These are phyloP conservation scores for Chrysoporthe austroafricana DNA, from an alignment of 2,329 filamentous ascomycete genomes.

Conservation along the genomic window DNA sequence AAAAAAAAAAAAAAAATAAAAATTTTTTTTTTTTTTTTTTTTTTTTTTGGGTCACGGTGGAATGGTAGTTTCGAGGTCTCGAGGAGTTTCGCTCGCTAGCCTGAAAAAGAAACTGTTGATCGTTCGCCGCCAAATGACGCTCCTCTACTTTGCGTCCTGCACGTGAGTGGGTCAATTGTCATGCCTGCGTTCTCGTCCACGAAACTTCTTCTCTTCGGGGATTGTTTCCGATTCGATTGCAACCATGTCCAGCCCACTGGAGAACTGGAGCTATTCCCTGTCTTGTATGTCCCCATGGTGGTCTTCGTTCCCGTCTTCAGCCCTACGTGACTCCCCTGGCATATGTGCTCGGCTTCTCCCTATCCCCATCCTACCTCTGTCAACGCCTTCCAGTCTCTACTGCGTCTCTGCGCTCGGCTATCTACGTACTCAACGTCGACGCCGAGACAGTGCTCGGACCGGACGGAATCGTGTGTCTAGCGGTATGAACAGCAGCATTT, in stretches of 20 bases:
- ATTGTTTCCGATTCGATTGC: neutral
- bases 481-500: neutral
- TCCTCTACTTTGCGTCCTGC: neutral
- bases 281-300: neutral
- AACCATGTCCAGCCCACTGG: neutral
- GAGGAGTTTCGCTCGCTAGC: conserved; percentile 28
- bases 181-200: neutral
- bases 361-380: neutral
- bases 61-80: conserved; percentile 27
- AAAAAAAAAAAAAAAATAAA: too few species aligned
- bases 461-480: neutral
- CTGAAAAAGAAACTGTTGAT: conserved; percentile 30
- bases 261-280: too few species aligned
- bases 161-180: conserved; percentile 20
- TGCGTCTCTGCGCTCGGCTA: neutral
- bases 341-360: neutral
- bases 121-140: conserved; percentile 32
- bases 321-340: neutral
- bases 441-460: neutral
- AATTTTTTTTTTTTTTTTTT: conserved; percentile 26
- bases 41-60: conserved; percentile 17
- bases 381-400: neutral
- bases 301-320: neutral
- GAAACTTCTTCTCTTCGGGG: neutral
- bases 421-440: neutral